Base-by-base conservation (phyloP, 208 protist species). In the Acanthamoeba sp. region DNA sequence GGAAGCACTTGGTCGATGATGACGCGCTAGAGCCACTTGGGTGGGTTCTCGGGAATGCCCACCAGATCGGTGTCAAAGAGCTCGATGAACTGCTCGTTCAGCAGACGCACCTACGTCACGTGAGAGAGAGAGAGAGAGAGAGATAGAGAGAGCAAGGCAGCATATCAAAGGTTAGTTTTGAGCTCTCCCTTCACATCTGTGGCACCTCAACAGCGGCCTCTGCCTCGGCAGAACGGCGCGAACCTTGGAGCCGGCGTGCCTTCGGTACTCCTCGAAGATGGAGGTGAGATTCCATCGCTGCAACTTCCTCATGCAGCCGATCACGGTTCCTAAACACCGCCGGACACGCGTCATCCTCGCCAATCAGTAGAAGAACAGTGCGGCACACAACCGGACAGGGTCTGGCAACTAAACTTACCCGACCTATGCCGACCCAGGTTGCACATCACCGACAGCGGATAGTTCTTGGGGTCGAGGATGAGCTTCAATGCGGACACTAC, bases 71-170 rank as follows among this genome's bases (percentile, higher is more conserved):
- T 99, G 95, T 99, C 99, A 93, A 99, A 99, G n/a, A 99, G 96
- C 96, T 99, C 99, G 89, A 99, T 99, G 96, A 99, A 99, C 97
- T 99, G 99, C 96, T 99, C 99, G 95, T 99, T 99, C 69, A 99
- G 97, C 1, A 99, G 96, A 14, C 98, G 97, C 32, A 98, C 98
- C 66, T 76, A 29, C 40, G 10, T 59, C 59, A 12, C 88, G 27
- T 50, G 12, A 52, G 16, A n/a, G 9, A 22, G 22, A 94, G 2
- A 32, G 1, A 88, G 0, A 9, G 16, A n/a, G 2, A 94, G 22
- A 94, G 24, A 32, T 57, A 3, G 45, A 12, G 45, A 12, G 45
- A 50, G 45, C 3, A 12, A 12, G 45, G 3, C 45, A 69, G 20
- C 27, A 20, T n/a, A 24, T 34, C 29, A 16, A 24, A 16, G 29